Percentiles rank a stretch among this genome's conserved stretches.
Evolutionary conservation across 352 stramenopile genomes (phyloP).

Genomic region (Pythium aphanidermatum): DNA sequence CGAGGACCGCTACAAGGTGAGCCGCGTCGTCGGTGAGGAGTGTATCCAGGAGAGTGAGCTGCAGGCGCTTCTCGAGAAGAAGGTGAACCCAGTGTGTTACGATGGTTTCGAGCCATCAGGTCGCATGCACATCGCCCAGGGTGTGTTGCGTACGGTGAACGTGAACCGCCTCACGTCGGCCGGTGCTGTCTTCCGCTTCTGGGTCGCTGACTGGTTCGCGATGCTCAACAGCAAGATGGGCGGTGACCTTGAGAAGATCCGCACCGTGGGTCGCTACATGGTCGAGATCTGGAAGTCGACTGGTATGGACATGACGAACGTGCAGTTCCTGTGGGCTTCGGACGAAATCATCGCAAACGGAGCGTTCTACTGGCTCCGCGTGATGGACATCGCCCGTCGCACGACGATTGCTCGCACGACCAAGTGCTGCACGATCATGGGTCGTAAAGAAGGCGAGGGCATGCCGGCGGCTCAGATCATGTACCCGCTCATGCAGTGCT

Average conservation of each 20-base stretch:
- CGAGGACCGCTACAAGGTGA: slow-evolving; percentile 74
- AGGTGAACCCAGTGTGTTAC: slow-evolving; percentile 91
- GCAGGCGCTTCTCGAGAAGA: slow-evolving; percentile 78
- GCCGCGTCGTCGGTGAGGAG: slow-evolving; percentile 88
- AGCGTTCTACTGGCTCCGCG: slow-evolving; percentile 89
- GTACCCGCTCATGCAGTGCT: slow-evolving; percentile 98
- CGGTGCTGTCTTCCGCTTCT: slow-evolving; percentile 98
- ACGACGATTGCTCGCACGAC: slow-evolving; percentile 93
- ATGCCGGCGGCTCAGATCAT: slow-evolving; percentile 95
- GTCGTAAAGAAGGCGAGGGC: slow-evolving; percentile 84
- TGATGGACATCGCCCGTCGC: slow-evolving; percentile 92
- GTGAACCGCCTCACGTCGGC: slow-evolving; percentile 91
- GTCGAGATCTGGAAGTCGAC: slow-evolving; percentile 99
- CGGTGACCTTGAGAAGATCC: slow-evolving; percentile 97
- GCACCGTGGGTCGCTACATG: slow-evolving; percentile 94
- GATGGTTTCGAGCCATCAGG: slow-evolving; percentile 98
- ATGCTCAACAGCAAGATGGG: slow-evolving; percentile 99
- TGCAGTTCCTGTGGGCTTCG: slow-evolving; percentile 98
- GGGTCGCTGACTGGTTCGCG: slow-evolving; percentile 99
- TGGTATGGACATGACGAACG: slow-evolving; percentile 98
- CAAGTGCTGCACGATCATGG: slow-evolving; percentile 99
- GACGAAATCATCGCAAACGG: slow-evolving; percentile 91
- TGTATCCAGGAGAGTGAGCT: slow-evolving; percentile 92
- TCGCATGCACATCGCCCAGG: slow-evolving; percentile 99
- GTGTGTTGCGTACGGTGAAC: slow-evolving; percentile 96